Percentiles rank a stretch among this genome's conserved stretches.
Conservation (phyloP, 169 alveolate species). For the Cyclospora cayetanensis region DNA sequence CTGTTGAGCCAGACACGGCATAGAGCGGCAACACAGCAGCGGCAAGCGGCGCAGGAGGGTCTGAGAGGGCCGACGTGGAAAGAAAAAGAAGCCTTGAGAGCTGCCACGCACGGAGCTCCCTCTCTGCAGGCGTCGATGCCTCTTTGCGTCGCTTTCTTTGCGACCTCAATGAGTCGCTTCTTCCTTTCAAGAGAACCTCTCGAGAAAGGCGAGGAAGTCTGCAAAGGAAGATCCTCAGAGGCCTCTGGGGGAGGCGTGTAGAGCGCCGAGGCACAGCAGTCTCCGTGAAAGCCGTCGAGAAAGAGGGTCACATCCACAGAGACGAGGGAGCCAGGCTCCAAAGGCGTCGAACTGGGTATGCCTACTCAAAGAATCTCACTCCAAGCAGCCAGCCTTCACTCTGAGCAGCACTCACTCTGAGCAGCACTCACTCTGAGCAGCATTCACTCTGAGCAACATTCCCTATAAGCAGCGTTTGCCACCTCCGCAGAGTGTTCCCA, state of each 20-base stretch:
- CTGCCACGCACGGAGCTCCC: neutral
- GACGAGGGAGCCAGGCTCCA: neutral
- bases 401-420: too few species aligned
- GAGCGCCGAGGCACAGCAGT: slow-evolving; percentile 25
- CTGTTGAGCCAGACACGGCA: too few species aligned
- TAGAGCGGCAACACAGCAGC: slow-evolving; percentile 35
- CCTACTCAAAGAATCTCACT: too few species aligned
- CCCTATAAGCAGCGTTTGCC: too few species aligned
- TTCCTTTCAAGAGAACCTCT: neutral
- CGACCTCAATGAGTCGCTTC: neutral
- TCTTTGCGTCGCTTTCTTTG: neutral
- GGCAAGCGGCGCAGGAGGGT: neutral
- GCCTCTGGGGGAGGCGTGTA: neutral
- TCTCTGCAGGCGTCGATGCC: neutral
- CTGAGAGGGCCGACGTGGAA: too few species aligned
- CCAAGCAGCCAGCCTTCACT: too few species aligned
- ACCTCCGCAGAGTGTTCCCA: too few species aligned
- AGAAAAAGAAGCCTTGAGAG: too few species aligned
- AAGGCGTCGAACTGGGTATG: neutral
- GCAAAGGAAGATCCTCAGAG: neutral
- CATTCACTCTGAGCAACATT: too few species aligned
- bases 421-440: too few species aligned
- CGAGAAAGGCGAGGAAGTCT: neutral
- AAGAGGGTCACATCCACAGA: neutral
- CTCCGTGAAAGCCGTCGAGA: neutral